Evolutionary conservation across 768 basidiomycete species (phyloP).

Genomic region (Russula dissimulans): DNA sequence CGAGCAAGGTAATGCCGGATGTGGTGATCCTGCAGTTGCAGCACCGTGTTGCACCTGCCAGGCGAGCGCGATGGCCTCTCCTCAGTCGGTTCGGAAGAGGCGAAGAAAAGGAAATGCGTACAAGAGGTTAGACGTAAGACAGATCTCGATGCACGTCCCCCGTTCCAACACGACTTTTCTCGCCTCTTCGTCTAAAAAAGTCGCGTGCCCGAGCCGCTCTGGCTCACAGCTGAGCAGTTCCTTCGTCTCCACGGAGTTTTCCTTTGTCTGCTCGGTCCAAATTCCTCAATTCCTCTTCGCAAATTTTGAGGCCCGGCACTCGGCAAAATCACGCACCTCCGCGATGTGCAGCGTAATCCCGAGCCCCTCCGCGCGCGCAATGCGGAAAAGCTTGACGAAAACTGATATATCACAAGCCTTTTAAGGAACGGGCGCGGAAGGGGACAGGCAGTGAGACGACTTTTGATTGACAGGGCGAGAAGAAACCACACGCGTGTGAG

Average conservation of each 20-base stretch:
- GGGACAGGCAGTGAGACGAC: too few species aligned
- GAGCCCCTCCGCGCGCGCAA: slow-evolving; percentile 51
- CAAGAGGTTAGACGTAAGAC: slow-evolving; percentile 72
- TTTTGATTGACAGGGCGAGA: neutral
- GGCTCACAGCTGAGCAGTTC: slow-evolving; percentile 54
- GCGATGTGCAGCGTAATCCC: slow-evolving; percentile 77
- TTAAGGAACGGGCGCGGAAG: neutral
- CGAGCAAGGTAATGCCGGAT: slow-evolving; percentile 54
- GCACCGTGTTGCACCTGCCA: slow-evolving; percentile 59
- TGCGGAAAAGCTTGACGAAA: slow-evolving; percentile 43
- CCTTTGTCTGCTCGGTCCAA: slow-evolving; percentile 30
- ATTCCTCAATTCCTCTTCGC: neutral
- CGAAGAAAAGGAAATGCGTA: slow-evolving; percentile 26
- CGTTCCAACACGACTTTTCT: slow-evolving; percentile 45
- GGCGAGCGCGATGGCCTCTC: neutral
- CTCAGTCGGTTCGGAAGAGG: neutral
- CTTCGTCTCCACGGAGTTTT: slow-evolving; percentile 50
- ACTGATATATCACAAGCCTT: slow-evolving; percentile 46
- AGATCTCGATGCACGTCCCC: slow-evolving; percentile 66
- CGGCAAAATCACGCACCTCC: slow-evolving; percentile 39
- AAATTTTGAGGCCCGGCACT: neutral
- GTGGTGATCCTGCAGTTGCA: slow-evolving; percentile 59
- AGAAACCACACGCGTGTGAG: neutral
- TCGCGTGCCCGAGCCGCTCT: slow-evolving; percentile 70
- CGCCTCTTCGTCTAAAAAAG: slow-evolving; percentile 59